Evolutionary conservation across 306 rosid species (phyloP), one percentile per base, ranked within the genome.

Genomic region (Vigna angularis): DNA sequence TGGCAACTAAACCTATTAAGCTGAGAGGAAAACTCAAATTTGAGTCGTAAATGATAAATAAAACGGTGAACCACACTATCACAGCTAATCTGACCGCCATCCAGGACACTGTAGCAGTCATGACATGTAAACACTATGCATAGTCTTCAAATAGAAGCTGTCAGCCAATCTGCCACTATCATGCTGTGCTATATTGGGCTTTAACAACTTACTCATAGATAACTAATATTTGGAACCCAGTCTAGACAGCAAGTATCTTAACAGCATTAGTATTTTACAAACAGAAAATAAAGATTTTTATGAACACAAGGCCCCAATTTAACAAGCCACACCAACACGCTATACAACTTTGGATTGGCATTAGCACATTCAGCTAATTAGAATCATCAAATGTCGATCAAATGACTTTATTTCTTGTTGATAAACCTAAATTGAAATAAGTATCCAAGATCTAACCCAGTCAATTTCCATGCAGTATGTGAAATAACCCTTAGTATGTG

Each of bases 1-100:
- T n/a, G 72, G 18, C 66, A 28, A 67, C 51, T 42, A 70, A 75
- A 76, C 58, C 38, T 30, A 34, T 38, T 36, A 67, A 22, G 7
- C 50, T 2, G 52, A 64, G 18, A 74, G 61, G 10, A 56, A 26
- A 48, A 48, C n/a, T 65, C 49, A 63, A 24, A 66, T 18, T 66
- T 38, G 45, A 66, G n/a, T 26, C 14, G 42, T 30, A 28, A 28
- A 59, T 59, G 17, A 59, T 59, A 59, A 59, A 59, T 59, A 28
- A 59, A 30, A 6, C 66, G 7, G 45, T 40, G 45, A 6, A 40
- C 45, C 2, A 42, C 42, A 38, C 42, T 6, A 38, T 38, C 42
- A 38, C 42, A 38, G 42, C 42, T 38, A 38, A 38, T 7, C 42
- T 20, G 22, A 20, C 22, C 22, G 22, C 22, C 22, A 20, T 20